Base-by-base conservation (phyloP, 2,329 filamentous ascomycete genomes). In the Tolypocladium album region DNA sequence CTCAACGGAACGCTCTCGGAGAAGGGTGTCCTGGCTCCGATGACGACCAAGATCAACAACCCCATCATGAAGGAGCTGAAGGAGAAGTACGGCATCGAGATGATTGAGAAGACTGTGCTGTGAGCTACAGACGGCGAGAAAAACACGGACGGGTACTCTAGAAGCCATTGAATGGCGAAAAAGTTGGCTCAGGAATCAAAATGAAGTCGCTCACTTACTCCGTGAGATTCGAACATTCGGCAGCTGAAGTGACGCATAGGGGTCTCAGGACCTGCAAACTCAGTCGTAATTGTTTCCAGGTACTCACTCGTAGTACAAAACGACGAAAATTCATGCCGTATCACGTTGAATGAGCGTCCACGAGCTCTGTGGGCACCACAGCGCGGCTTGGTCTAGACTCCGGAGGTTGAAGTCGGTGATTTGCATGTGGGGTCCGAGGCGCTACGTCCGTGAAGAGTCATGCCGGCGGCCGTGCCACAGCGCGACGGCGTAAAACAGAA, bases 41-140 rank as follows among this genome's bases (percentile, higher is more conserved):
- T 93, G 82, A 86, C 78, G 67, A 79, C 81, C 62, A 84, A 88
- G 69, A 84, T 93, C 70, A 88, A 85, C 70, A 81, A 82, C 68
- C 88, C 89, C 43, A 76, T 95, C 67, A 87, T 92, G 76, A 84
- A 88, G 77, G 88, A 89, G 72, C 80, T 95, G 61, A 86, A 88
- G 81, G 85, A 89, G 73, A 84, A 90, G 69, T 89, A 91, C 67
- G 87, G 85, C 50, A 90, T 91, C 68, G 81, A 82, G 73, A 82
- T 89, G 76, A 83, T 81, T 66, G 88, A 91, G 80, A 88, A 90
- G 82, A 85, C 74, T 36, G 70, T 80, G 61, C 72, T 74, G 60
- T 75, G 71, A 68, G 63, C 20, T 53, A 31, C 12, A 11, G 13
- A 20, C 2, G 40, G 6, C 20, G 15, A 11, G 27, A 5, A 31